phyloP scores from a whole-genome alignment of 2,329 filamentous ascomycete species.

The Colletotrichum tropicicola region DNA sequence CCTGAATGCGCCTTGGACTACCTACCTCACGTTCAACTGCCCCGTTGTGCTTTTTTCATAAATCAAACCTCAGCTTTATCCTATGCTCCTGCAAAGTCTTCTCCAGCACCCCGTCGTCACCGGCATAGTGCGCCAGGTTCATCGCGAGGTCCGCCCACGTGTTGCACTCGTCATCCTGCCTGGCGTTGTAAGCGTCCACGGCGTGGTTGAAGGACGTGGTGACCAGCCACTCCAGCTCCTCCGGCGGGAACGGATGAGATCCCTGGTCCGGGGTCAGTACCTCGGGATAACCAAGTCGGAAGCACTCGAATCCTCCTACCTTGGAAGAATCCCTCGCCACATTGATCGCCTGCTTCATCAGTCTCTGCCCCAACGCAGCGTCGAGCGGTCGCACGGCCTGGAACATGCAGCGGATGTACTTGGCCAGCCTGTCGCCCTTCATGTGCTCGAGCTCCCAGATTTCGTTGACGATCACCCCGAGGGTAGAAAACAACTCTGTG shows the following conservation, averaged over 20 bases:
- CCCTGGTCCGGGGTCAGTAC: slow-evolving; percentile 18
- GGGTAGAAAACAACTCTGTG: slow-evolving; percentile 58
- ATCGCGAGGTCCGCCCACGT: slow-evolving; percentile 72
- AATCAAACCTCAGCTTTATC: slow-evolving; percentile 10
- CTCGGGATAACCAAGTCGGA: not conserved
- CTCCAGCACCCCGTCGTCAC: slow-evolving; percentile 59
- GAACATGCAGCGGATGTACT: slow-evolving; percentile 83
- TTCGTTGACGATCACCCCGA: slow-evolving; percentile 76
- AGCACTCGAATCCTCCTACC: slow-evolving; percentile 42
- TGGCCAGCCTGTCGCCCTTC: slow-evolving; percentile 69
- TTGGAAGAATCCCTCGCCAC: slow-evolving; percentile 60
- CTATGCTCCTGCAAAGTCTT: slow-evolving; percentile 1
- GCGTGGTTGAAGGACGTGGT: slow-evolving; percentile 75
- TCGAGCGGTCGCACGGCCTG: slow-evolving; percentile 70
- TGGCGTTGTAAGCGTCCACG: slow-evolving; percentile 69
- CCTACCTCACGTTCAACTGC: accelerated
- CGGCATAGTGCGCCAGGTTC: slow-evolving; percentile 65
- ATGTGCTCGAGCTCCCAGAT: slow-evolving; percentile 67
- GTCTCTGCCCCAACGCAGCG: slow-evolving; percentile 62
- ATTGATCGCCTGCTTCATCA: slow-evolving; percentile 70
- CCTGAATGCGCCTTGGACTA: too few species aligned
- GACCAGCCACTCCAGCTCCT: slow-evolving; percentile 81
- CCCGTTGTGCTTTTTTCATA: too few species aligned
- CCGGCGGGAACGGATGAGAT: slow-evolving; percentile 62
- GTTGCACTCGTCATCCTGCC: slow-evolving; percentile 63